A percentile compares a stretch with the other conserved stretches of the same genome.
phyloP scores from a whole-genome alignment of 2,329 filamentous ascomycete genomes.

The Neodidymelliopsis sp. region DNA sequence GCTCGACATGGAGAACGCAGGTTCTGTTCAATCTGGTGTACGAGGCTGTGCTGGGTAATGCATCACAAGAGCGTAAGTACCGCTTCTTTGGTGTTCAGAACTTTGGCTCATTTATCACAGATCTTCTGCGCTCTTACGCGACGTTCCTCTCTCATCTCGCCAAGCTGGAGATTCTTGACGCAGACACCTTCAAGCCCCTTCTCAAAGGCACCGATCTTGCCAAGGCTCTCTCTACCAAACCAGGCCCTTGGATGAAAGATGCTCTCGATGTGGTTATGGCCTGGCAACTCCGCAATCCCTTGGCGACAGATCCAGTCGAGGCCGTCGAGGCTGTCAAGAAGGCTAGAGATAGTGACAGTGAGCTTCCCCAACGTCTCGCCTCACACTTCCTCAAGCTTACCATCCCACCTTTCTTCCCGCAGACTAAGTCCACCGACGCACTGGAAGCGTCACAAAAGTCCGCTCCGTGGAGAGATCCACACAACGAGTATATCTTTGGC shows the following conservation, averaged over 20 bases:
- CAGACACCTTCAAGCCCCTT: slow-evolving; percentile 57
- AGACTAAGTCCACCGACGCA: slow-evolving; percentile 49
- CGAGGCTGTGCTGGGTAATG: slow-evolving; percentile 60
- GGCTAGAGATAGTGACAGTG: slow-evolving; percentile 53
- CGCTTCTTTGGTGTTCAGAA: not conserved
- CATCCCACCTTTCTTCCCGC: slow-evolving; percentile 70
- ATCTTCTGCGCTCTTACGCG: slow-evolving; percentile 60
- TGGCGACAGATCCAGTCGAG: slow-evolving; percentile 62
- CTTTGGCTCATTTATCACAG: slow-evolving; percentile 36
- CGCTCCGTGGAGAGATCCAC: slow-evolving; percentile 65
- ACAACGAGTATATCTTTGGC: slow-evolving; percentile 59
- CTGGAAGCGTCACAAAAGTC: slow-evolving; percentile 65
- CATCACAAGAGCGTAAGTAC: slow-evolving; percentile 53
- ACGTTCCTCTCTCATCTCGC: slow-evolving; percentile 61
- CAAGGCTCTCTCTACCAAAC: slow-evolving; percentile 69
- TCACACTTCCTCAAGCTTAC: slow-evolving; percentile 67
- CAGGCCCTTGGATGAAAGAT: slow-evolving; percentile 83
- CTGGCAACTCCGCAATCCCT: slow-evolving; percentile 88
- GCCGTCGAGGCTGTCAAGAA: slow-evolving; percentile 56
- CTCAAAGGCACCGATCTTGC: slow-evolving; percentile 79
- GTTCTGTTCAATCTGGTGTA: slow-evolving; percentile 72
- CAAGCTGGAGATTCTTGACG: slow-evolving; percentile 60
- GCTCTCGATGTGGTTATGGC: slow-evolving; percentile 81
- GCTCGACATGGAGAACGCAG: slow-evolving; percentile 75
- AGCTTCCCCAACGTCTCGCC: slow-evolving; percentile 58